Evolutionary conservation across 1,284 basidiomycete genomes (phyloP), one percentile per base, ranked within the genome.

Genomic region (Trametes polyzona): DNA sequence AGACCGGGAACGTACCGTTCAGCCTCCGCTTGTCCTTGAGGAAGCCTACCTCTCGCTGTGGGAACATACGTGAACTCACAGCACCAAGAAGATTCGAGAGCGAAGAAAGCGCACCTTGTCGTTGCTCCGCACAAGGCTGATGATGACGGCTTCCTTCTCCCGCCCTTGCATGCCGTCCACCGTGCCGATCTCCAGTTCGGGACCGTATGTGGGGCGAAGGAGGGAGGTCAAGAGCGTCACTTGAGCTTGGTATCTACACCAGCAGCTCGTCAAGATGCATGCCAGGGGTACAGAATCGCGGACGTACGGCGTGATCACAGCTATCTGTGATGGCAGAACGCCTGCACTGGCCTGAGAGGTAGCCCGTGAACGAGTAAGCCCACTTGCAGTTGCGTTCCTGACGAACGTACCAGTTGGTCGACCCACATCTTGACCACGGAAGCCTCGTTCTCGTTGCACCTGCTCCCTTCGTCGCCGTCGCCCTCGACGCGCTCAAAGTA

Each of bases 111-210:
- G 10, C 59, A 88, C 90, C 71, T 81, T 86, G 52, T 90, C 84
- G 67, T 97, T 98, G 65, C 92, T 95, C 40, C 95, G 79, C 1
- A 96, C 95, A 5, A 98, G 82, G 62, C 86, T 92, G 53, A 98
- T 89, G 23, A 97, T 84, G 40, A 97, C 85, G 0, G 93, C 93
- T 53, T 97, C 91, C 64, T 92, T 92, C 73, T 96, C 93, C 49
- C 95, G 84, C 0, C 95, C 95, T 75, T 97, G 95, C 85, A 96
- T 91, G 0, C 93, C 94, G 67, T 97, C 94, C 1, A 96, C 93
- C 0, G 89, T 93, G 1, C 94, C 95, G 47, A 96, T 93, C 62
- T 96, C 94, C 4, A 96, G 79, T 16, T 83, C 82, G 0, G 83
- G 80, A 7, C 88, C 92, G 59, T 89, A 83, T 19, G 74, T 68